These are phyloP conservation scores for Zizania latifolia DNA, from an alignment of 176 grass and related monocot genomes.

Conservation along the genomic window DNA sequence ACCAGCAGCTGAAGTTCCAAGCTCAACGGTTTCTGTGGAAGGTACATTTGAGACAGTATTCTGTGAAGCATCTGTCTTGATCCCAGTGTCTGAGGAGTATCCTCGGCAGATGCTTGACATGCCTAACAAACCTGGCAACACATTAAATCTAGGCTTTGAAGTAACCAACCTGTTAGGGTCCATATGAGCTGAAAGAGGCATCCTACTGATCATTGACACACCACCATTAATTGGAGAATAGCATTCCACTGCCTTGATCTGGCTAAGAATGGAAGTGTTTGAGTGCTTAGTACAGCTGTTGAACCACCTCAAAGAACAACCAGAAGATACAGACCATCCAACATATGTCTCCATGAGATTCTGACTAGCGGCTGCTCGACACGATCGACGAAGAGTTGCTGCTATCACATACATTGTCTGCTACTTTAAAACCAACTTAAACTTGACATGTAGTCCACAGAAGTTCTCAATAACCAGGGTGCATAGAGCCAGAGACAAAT, in stretches of 20 bases:
- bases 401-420: conserved; percentile 26
- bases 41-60: conserved; percentile 33
- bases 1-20: conserved; percentile 20
- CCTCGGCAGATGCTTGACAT: conserved; percentile 18
- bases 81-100: conserved; percentile 50
- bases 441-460: conserved; percentile 6
- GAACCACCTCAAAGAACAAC: conserved; percentile 14
- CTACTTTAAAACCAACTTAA: conserved; percentile 17
- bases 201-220: conserved; percentile 13
- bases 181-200: conserved; percentile 17
- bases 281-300: conserved; percentile 21
- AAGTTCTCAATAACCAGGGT: neutral
- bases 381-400: conserved; percentile 18
- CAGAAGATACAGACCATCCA: conserved; percentile 25
- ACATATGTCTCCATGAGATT: conserved; percentile 32
- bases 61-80: conserved; percentile 33
- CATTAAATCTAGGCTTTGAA: conserved; percentile 18
- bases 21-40: conserved; percentile 30
- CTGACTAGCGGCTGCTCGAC: conserved; percentile 8
- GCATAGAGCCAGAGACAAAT: neutral
- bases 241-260: conserved; percentile 16
- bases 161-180: conserved; percentile 26
- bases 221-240: conserved; percentile 14
- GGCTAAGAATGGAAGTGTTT: neutral
- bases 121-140: conserved; percentile 23